Percentiles rank a stretch among this genome's conserved stretches.
Evolutionary conservation across 306 rosid genomes (phyloP).

Genomic region (Rosa persica): DNA sequence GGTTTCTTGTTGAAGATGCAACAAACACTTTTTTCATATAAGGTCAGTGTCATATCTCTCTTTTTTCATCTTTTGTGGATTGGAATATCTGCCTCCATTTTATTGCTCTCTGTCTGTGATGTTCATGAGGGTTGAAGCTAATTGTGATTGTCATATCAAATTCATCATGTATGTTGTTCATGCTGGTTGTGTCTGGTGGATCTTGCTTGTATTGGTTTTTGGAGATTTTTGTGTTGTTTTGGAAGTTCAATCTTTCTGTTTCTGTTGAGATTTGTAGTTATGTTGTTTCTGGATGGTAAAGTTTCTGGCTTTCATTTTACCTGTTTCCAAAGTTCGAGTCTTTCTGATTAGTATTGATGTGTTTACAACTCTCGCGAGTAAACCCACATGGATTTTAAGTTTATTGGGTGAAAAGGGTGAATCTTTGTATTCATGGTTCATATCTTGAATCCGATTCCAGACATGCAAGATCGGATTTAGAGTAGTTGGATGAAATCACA

Average conservation of each 20-base stretch:
- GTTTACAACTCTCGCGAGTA: constrained; percentile 12
- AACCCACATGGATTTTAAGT: constrained; percentile 1
- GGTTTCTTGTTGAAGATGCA: constrained; percentile 39
- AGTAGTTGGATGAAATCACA: constrained; percentile 2
- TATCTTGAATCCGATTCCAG: constrained; percentile 11
- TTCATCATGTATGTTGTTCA: constrained; percentile 18
- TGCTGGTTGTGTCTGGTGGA: constrained; percentile 39
- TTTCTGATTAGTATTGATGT: constrained; percentile 17
- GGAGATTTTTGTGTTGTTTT: not conserved
- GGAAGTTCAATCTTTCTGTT: constrained; percentile 15
- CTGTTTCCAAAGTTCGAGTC: constrained; percentile 22
- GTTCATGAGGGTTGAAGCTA: constrained; percentile 24
- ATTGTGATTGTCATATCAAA: constrained; percentile 23
- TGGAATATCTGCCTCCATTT: constrained; percentile 8
- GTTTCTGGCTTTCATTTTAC: constrained; percentile 10
- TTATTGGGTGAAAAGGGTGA: not conserved
- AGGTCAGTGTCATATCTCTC: constrained; percentile 43
- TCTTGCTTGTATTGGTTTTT: constrained; percentile 29
- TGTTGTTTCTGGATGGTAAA: constrained; percentile 14
- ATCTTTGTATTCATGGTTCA: constrained; percentile 14
- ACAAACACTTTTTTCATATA: constrained; percentile 26
- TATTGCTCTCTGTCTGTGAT: constrained; percentile 21
- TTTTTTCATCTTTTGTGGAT: constrained; percentile 22
- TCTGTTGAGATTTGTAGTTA: constrained; percentile 20
- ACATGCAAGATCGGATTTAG: constrained; percentile 3